Percentiles rank a stretch among this genome's conserved stretches.
Conservation (phyloP, 2,329 filamentous ascomycete species). For the Sporothrix brasiliensis region DNA sequence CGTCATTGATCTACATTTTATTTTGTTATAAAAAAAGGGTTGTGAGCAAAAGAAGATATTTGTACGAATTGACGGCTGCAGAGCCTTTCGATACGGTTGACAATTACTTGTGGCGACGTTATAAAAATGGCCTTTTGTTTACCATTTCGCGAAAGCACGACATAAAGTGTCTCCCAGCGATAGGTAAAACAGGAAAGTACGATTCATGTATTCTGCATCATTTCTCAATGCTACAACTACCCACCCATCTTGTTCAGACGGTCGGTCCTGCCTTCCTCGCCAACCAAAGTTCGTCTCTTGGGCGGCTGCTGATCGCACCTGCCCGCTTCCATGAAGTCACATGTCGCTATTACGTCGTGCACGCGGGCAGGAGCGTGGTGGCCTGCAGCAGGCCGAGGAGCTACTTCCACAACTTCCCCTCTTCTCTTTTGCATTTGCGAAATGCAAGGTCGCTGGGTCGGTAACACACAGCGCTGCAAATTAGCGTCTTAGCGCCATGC, state of each 20-base stretch:
- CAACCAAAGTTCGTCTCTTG: background rate
- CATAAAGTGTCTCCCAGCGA: no score
- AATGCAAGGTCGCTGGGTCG: conserved; percentile 8
- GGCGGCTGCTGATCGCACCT: conserved; percentile 4
- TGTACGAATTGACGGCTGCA: background rate
- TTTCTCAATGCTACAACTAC: background rate
- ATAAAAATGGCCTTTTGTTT: no score
- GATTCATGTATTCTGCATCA: no score
- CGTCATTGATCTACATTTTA: conserved; percentile 9
- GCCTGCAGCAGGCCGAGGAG: conserved; percentile 17
- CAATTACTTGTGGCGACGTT: background rate
- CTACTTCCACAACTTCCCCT: background rate
- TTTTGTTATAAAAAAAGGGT: background rate
- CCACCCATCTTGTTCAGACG: background rate
- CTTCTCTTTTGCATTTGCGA: background rate
- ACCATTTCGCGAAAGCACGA: no score
- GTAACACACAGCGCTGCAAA: background rate
- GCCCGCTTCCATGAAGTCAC: background rate
- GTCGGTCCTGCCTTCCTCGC: background rate
- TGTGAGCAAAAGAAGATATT: background rate
- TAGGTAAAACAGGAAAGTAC: no score
- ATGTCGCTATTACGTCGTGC: conserved; percentile 10
- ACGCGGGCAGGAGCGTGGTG: conserved; percentile 1
- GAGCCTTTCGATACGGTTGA: background rate
- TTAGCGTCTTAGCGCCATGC: conserved; percentile 25